Base-by-base conservation (phyloP, 257 asterid genomes). In the Euphrasia confusa region DNA sequence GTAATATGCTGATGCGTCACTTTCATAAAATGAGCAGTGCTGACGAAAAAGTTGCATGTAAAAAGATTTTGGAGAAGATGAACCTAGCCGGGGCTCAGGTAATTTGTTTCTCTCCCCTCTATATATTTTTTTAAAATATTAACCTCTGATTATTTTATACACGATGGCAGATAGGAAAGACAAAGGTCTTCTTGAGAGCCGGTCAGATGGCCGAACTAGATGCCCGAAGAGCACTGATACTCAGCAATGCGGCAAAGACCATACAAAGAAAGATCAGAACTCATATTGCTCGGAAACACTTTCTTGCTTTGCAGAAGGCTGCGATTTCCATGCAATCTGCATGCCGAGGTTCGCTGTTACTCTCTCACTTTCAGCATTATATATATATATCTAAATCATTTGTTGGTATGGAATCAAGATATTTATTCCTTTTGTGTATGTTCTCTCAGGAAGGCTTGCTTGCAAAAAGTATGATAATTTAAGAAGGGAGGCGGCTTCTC, bases 131-230 rank as follows among this genome's bases (percentile, higher is more conserved):
- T 49, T 54, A 27, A 4, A 18, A 24, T 9, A 53, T 18, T 28
- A 53, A 5, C 10, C 14, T 53, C 33, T 18, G 60, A 28, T 68
- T 58, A 12, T 32, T 67, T 27, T 45, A 33, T 17, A 48, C 18
- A 27, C 47, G 59, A 74, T 67, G 77, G 75, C 95, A 93, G 97
- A 84, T 81, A 55, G 99, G 99, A 53, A 89, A 87, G 71, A 80
- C 97, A 8, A 89, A 92, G 75, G 88, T 92, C 67, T 92, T 92
- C 71, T 76, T 92, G 28, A 78, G 99, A 80, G 95, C 99, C 61
- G 97, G 96, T 74, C 97, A 93, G 72, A 89, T 93, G 97, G 97
- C 96, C 13, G 97, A 89, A 40, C 80, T 93, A 68, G 99, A 93
- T 87, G 95, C 94, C 50, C 93, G 80, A 26, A 78, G 96, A 78